Conservation (phyloP, 164 flowering plant species). For the Aristolochia californica region DNA sequence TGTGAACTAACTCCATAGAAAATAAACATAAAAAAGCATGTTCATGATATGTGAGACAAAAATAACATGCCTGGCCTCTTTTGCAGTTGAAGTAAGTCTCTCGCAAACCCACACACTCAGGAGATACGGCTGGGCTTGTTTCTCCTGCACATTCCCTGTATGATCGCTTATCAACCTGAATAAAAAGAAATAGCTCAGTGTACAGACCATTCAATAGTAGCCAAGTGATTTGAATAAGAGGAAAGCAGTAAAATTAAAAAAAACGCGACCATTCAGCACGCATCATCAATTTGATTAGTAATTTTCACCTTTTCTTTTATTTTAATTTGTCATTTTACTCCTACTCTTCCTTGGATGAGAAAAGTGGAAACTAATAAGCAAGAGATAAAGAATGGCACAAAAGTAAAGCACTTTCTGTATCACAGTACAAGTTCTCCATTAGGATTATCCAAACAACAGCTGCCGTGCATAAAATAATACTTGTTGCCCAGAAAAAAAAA, state of each 20-base stretch:
- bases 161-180: slow-evolving; percentile 65
- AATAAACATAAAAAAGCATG: background rate
- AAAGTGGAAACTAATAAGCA: too few relatives aligned
- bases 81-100: slow-evolving; percentile 96
- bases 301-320: too few relatives aligned
- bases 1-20: too few relatives aligned
- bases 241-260: too few relatives aligned
- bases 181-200: background rate
- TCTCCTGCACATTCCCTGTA: slow-evolving; percentile 76
- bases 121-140: slow-evolving; percentile 57
- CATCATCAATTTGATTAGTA: too few relatives aligned
- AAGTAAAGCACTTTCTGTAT: background rate
- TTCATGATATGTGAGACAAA: background rate
- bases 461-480: too few relatives aligned
- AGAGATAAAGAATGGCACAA: background rate
- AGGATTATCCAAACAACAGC: background rate
- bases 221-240: too few relatives aligned
- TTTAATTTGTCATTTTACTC: too few relatives aligned
- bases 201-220: too few relatives aligned
- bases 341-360: too few relatives aligned
- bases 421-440: background rate
- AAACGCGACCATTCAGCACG: too few relatives aligned
- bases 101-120: slow-evolving; percentile 83
- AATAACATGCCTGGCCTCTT: slow-evolving; percentile 69
- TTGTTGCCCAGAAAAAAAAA: too few relatives aligned